phyloP scores from a whole-genome alignment of 176 grass and related monocot species.

The Oryza officinalis region DNA sequence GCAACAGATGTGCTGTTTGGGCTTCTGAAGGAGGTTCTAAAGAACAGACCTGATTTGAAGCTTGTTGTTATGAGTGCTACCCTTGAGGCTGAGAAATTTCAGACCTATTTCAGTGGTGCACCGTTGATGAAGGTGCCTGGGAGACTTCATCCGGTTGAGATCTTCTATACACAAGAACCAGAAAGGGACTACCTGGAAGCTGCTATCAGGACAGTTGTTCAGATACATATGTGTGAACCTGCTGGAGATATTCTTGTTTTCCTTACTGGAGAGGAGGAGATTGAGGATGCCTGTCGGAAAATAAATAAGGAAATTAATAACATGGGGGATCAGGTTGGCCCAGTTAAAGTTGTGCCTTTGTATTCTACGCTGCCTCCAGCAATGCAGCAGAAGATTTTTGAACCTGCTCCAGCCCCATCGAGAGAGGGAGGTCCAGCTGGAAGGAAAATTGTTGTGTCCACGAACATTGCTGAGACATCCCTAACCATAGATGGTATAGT shows the following conservation, averaged over 20 bases:
- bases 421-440: slow-evolving; percentile 79
- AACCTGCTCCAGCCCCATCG: slow-evolving; percentile 70
- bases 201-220: slow-evolving; percentile 84
- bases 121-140: slow-evolving; percentile 93
- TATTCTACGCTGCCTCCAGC: slow-evolving; percentile 86
- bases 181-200: slow-evolving; percentile 98
- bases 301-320: slow-evolving; percentile 92
- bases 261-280: slow-evolving; percentile 98
- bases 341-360: slow-evolving; percentile 82
- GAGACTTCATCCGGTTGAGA: slow-evolving; percentile 92
- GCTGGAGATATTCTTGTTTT: slow-evolving; percentile 95
- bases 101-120: slow-evolving; percentile 74
- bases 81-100: slow-evolving; percentile 95
- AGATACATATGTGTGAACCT: slow-evolving; percentile 89
- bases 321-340: slow-evolving; percentile 95
- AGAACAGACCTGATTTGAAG: slow-evolving; percentile 84
- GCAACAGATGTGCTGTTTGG: slow-evolving; percentile 95
- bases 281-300: slow-evolving; percentile 98
- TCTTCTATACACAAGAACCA: slow-evolving; percentile 96
- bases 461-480: slow-evolving; percentile 95
- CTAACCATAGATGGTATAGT: slow-evolving; percentile 96
- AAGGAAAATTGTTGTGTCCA: slow-evolving; percentile 98
- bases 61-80: slow-evolving; percentile 97
- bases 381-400: slow-evolving; percentile 99
- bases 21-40: slow-evolving; percentile 91